A percentile compares a stretch with the other conserved stretches of the same genome.
Conservation (phyloP, 345 rosid species). For the Mercurialis annua region DNA sequence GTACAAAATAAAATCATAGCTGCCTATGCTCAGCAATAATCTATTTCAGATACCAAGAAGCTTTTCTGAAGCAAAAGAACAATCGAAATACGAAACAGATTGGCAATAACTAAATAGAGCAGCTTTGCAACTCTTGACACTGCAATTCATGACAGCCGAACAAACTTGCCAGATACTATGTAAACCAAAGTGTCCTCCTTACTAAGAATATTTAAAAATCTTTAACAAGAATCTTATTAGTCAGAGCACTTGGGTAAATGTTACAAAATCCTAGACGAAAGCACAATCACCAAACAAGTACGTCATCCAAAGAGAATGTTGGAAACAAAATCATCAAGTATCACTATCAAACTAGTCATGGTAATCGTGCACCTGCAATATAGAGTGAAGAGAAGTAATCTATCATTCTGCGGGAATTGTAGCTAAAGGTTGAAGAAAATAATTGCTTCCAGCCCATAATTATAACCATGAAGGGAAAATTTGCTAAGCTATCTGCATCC, state of each 20-base stretch:
- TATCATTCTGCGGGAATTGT: not conserved
- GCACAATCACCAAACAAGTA: not conserved
- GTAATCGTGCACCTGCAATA: not conserved
- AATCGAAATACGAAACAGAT: not conserved
- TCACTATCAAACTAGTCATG: not conserved
- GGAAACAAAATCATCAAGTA: not conserved
- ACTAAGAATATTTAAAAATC: no score
- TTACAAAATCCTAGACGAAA: not conserved
- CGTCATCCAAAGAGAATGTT: not conserved
- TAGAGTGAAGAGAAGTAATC: not conserved
- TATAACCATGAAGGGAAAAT: not conserved
- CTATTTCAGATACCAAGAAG: not conserved
- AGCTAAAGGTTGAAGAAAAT: not conserved
- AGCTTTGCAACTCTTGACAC: slow-evolving; percentile 2
- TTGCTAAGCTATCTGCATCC: not conserved
- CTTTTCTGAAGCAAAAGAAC: not conserved
- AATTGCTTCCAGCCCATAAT: not conserved
- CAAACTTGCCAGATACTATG: not conserved
- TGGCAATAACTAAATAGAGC: not conserved
- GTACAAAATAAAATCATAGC: not conserved
- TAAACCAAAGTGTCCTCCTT: not conserved
- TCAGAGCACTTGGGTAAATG: not conserved
- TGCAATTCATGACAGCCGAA: not conserved
- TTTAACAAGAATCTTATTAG: not conserved
- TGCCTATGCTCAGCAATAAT: not conserved